These are phyloP conservation scores for Quercus bicolor DNA, from an alignment of 306 rosid genomes.

Conservation along the genomic window DNA sequence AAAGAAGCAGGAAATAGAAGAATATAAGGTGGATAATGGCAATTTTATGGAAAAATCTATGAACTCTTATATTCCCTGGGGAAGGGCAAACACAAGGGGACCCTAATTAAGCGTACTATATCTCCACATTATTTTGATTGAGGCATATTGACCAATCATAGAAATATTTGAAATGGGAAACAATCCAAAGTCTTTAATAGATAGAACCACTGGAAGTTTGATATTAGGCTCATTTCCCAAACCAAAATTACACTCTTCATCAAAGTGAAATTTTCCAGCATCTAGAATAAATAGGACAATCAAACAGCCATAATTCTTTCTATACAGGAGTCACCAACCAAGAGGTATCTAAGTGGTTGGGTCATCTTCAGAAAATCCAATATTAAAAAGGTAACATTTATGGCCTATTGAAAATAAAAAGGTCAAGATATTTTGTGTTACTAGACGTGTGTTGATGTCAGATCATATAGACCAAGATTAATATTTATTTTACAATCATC, in stretches of 20 bases:
- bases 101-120: background rate
- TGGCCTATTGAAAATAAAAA: background rate
- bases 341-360: background rate
- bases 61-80: background rate
- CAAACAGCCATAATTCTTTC: background rate
- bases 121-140: background rate
- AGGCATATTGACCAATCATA: background rate
- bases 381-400: background rate
- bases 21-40: background rate
- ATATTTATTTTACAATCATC: background rate
- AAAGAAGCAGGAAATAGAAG: background rate
- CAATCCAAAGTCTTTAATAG: background rate
- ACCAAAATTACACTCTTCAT: background rate
- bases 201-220: background rate
- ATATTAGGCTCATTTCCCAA: background rate
- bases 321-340: background rate
- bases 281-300: background rate
- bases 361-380: background rate
- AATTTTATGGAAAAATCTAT: background rate
- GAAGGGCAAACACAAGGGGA: background rate
- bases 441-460: background rate
- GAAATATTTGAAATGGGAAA: background rate
- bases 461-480: background rate
- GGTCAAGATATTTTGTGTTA: background rate
- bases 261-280: background rate